Evolutionary conservation across 495 filamentous ascomycete genomes (phyloP).

Genomic region (Aspergillus affinis): DNA sequence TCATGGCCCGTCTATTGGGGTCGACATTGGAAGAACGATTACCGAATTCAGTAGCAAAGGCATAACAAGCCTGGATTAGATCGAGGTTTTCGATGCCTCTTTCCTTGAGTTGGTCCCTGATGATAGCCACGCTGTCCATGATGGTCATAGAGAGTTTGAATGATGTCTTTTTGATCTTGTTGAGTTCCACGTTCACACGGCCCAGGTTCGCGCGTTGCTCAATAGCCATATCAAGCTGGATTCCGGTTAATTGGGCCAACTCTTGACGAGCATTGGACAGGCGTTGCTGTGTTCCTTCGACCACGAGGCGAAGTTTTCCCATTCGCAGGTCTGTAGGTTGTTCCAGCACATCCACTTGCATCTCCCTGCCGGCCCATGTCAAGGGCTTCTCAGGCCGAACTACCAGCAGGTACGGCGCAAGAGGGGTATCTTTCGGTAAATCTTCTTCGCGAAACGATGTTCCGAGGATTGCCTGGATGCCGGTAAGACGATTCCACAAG

Average conservation of each 20-base stretch:
- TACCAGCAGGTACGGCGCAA: slow-evolving; percentile 78
- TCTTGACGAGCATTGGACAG: slow-evolving; percentile 73
- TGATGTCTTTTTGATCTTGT: slow-evolving; percentile 92
- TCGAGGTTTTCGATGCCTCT: slow-evolving; percentile 86
- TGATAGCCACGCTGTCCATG: slow-evolving; percentile 96
- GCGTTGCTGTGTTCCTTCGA: slow-evolving; percentile 80
- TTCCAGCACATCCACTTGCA: slow-evolving; percentile 68
- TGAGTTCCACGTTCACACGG: slow-evolving; percentile 86
- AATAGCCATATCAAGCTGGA: slow-evolving; percentile 80
- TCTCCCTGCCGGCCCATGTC: slow-evolving; percentile 76
- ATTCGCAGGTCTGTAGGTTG: slow-evolving; percentile 82
- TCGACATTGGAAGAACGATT: slow-evolving; percentile 93
- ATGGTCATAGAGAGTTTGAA: slow-evolving; percentile 98
- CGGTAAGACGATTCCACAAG: slow-evolving; percentile 67
- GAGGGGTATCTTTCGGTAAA: slow-evolving; percentile 62
- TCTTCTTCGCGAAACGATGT: slow-evolving; percentile 84
- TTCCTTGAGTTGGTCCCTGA: slow-evolving; percentile 71
- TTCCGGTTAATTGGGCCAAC: slow-evolving; percentile 73
- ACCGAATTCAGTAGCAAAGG: slow-evolving; percentile 96
- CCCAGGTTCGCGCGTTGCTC: slow-evolving; percentile 91
- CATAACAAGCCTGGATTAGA: slow-evolving; percentile 97
- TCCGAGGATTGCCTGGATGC: slow-evolving; percentile 81
- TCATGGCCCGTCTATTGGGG: slow-evolving; percentile 88
- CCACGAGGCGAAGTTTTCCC: slow-evolving; percentile 84
- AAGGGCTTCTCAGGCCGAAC: slow-evolving; percentile 77